Conservation (phyloP, 2,329 filamentous ascomycete genomes). For the Neoarthrinium moseri region DNA sequence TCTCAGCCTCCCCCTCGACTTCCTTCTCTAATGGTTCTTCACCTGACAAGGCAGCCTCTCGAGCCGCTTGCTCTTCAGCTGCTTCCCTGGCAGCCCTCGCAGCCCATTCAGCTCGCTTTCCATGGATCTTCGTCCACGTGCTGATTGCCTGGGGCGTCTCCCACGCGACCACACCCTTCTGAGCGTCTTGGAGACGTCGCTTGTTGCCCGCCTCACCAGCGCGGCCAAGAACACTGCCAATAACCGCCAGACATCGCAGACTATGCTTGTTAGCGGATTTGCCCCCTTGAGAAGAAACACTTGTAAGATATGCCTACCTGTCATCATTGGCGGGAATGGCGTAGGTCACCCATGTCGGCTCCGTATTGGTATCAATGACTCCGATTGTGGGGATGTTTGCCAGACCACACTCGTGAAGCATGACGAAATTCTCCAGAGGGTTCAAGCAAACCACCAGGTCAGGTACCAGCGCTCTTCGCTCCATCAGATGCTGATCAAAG, state of each 20-base stretch:
- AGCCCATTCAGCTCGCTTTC: not conserved
- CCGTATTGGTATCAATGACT: slow-evolving; percentile 88
- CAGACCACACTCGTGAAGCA: slow-evolving; percentile 87
- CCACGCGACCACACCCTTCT: slow-evolving; percentile 64
- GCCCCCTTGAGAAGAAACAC: too few species aligned
- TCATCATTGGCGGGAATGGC: slow-evolving; percentile 97
- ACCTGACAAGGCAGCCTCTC: not conserved
- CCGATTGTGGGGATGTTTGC: slow-evolving; percentile 92
- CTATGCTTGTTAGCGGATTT: slow-evolving; percentile 40
- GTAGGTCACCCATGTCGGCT: slow-evolving; percentile 94
- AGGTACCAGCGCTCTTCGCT: slow-evolving; percentile 69
- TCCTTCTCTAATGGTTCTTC: not conserved
- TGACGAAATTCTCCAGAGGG: slow-evolving; percentile 84
- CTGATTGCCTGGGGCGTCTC: slow-evolving; percentile 42
- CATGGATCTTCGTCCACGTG: slow-evolving; percentile 35
- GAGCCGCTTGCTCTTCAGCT: not conserved
- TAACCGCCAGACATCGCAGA: slow-evolving; percentile 76
- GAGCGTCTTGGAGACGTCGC: slow-evolving; percentile 62
- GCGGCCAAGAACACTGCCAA: slow-evolving; percentile 80
- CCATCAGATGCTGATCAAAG: slow-evolving; percentile 64
- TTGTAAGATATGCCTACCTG: slow-evolving; percentile 54
- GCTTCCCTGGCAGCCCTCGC: not conserved
- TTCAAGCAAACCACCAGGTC: slow-evolving; percentile 93
- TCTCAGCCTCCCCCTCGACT: not conserved
- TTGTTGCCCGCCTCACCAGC: slow-evolving; percentile 78